Evolutionary conservation across 768 basidiomycete genomes (phyloP).

Genomic region (Hypholoma sublateritium): DNA sequence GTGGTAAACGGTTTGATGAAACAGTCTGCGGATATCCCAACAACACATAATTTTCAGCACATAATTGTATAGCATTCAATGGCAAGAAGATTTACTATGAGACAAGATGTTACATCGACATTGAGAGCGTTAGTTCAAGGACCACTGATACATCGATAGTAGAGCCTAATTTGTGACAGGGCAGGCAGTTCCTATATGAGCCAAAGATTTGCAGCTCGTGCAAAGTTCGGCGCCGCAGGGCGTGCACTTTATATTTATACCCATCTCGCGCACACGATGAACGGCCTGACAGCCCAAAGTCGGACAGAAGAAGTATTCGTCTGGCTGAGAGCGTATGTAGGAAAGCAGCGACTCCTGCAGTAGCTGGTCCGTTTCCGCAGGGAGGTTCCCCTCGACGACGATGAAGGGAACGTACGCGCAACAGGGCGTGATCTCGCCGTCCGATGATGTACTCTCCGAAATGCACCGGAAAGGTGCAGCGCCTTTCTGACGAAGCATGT

Average conservation of each 20-base stretch:
- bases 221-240: constrained; percentile 26
- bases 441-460: constrained; percentile 18
- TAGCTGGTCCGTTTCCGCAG: constrained; percentile 37
- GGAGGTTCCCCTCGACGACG: constrained; percentile 38
- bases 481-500: constrained; percentile 35
- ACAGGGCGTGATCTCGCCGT: constrained; percentile 24
- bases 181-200: constrained; percentile 27
- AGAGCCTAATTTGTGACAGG: background rate
- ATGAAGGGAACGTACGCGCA: constrained; percentile 34
- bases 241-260: constrained; percentile 25
- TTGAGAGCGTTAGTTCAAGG: too few relatives aligned
- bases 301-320: constrained; percentile 55
- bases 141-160: too few relatives aligned
- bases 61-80: too few relatives aligned
- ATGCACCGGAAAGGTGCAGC: constrained; percentile 39
- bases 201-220: constrained; percentile 25
- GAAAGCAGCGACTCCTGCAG: constrained; percentile 41
- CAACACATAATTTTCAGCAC: too few relatives aligned
- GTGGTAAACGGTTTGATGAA: too few relatives aligned
- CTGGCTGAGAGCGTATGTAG: constrained; percentile 37
- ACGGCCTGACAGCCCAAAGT: constrained; percentile 48
- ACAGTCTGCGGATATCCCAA: too few relatives aligned
- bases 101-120: too few relatives aligned
- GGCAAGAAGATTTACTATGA: too few relatives aligned
- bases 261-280: constrained; percentile 31